Conservation (phyloP, 805 yeast species). For the Cyberlindnera japonica region DNA sequence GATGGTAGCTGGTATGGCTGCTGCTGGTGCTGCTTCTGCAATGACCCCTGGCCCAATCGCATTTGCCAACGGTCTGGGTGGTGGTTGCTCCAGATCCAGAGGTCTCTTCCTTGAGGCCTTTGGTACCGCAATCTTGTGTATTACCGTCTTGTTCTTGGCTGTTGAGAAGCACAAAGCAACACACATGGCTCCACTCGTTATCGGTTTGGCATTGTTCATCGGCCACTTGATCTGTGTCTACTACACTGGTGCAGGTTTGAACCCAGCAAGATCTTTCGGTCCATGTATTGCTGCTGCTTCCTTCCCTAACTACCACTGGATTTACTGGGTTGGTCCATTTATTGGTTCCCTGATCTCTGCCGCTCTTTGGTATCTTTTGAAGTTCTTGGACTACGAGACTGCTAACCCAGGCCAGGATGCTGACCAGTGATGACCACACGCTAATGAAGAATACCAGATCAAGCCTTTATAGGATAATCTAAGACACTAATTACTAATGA, state of each 20-base stretch:
- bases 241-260: slow-evolving; percentile 88
- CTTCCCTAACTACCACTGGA: slow-evolving; percentile 87
- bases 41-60: slow-evolving; percentile 78
- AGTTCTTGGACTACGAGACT: slow-evolving; percentile 62
- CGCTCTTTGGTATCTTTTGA: slow-evolving; percentile 63
- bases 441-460: neutral
- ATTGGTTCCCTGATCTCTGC: slow-evolving; percentile 67
- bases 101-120: slow-evolving; percentile 82
- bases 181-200: slow-evolving; percentile 74
- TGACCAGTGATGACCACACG: slow-evolving; percentile 30
- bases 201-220: slow-evolving; percentile 77
- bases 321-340: slow-evolving; percentile 88
- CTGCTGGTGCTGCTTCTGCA: slow-evolving; percentile 84
- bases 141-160: slow-evolving; percentile 77
- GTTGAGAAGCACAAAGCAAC: slow-evolving; percentile 79
- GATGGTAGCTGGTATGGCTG: slow-evolving; percentile 84
- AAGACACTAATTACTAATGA: slow-evolving; percentile 6
- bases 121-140: slow-evolving; percentile 68
- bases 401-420: slow-evolving; percentile 69
- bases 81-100: slow-evolving; percentile 66
- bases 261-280: slow-evolving; percentile 88
- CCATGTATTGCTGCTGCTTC: slow-evolving; percentile 68
- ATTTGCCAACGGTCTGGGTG: slow-evolving; percentile 69
- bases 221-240: slow-evolving; percentile 79
- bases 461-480: neutral